Percentiles rank a stretch among this genome's conserved stretches.
phyloP scores from a whole-genome alignment of 805 yeast species.

The Komagataella kurtzmanii region DNA sequence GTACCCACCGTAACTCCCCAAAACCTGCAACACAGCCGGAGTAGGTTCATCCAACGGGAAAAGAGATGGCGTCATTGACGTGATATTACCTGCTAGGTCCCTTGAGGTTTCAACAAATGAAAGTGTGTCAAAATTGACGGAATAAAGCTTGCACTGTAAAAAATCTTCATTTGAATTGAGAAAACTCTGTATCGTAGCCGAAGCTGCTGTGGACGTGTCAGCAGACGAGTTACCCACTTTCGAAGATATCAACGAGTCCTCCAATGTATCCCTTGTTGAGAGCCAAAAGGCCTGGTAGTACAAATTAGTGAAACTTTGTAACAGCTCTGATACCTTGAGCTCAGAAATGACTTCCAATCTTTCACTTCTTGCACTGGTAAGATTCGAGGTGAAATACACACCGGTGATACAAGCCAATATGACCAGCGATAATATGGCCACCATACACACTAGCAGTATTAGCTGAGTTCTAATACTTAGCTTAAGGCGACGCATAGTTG shows the following conservation, averaged over 20 bases:
- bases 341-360: slow-evolving; percentile 68
- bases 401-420: slow-evolving; percentile 68
- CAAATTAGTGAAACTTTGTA: slow-evolving; percentile 47
- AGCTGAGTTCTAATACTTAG: slow-evolving; percentile 69
- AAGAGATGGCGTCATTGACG: slow-evolving; percentile 20
- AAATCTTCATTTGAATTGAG: slow-evolving; percentile 50
- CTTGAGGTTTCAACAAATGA: slow-evolving; percentile 22
- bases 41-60: slow-evolving; percentile 36
- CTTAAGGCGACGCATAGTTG: slow-evolving; percentile 16
- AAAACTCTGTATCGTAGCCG: slow-evolving; percentile 41
- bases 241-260: slow-evolving; percentile 43
- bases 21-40: slow-evolving; percentile 27
- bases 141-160: slow-evolving; percentile 55
- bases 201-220: slow-evolving; percentile 31
- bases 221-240: slow-evolving; percentile 60
- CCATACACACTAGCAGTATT: slow-evolving; percentile 53
- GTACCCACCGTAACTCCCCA: slow-evolving; percentile 29
- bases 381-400: slow-evolving; percentile 54
- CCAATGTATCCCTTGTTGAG: slow-evolving; percentile 45
- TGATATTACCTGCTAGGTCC: slow-evolving; percentile 12
- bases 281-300: slow-evolving; percentile 62
- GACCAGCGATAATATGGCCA: slow-evolving; percentile 56
- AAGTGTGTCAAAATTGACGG: slow-evolving; percentile 37
- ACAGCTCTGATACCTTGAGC: slow-evolving; percentile 66
- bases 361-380: slow-evolving; percentile 50